Base-by-base conservation (phyloP, 345 rosid species). In the Ailanthus altissimus region DNA sequence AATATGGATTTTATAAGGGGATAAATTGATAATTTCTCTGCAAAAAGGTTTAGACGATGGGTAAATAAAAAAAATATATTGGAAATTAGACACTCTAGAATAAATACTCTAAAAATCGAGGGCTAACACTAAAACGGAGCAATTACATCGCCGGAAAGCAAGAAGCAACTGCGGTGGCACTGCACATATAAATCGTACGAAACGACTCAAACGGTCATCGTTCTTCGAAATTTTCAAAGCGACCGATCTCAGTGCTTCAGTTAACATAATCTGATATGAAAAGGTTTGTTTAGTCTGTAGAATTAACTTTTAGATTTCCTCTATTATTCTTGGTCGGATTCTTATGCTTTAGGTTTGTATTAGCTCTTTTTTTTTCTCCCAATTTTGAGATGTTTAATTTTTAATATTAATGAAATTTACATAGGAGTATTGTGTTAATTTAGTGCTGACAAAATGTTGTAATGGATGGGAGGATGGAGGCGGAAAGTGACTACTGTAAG, bases 401-500 rank as follows among this genome's bases (percentile, higher is more conserved):
- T 26, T 14, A 40, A 0, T 50, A 50, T 50, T 50, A 50, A 15
- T 50, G 54, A 50, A 13, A 13, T 50, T n/a, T 49, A 14, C 54
- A 4, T 18, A 3, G 8, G 8, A 53, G 15, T 18, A 0, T 4
- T 53, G 57, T 16, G 57, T 53, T 53, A 53, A 62, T 32, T 32
- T 62, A 4, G 21, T 11, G 58, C 46, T 60, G 38, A 40, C 45
- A 43, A 38, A 76, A 94, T 92, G 98, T 67, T 94, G 83, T 95
- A 92, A 63, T 94, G 98, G 98, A 92, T 88, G 93, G 97, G 97
- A 79, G 98, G 98, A 76, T 92, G 97, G 54, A 84, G 97, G 79
- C 89, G 91, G 75, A 94, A 92, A 86, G 88, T 92, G 69, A 79
- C 91, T 3, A 81, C 97, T 71, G 98, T 94, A 76, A 78, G 85